These are phyloP conservation scores for Penicillium chermesinum DNA, from an alignment of 495 filamentous ascomycete species.

Conservation along the genomic window DNA sequence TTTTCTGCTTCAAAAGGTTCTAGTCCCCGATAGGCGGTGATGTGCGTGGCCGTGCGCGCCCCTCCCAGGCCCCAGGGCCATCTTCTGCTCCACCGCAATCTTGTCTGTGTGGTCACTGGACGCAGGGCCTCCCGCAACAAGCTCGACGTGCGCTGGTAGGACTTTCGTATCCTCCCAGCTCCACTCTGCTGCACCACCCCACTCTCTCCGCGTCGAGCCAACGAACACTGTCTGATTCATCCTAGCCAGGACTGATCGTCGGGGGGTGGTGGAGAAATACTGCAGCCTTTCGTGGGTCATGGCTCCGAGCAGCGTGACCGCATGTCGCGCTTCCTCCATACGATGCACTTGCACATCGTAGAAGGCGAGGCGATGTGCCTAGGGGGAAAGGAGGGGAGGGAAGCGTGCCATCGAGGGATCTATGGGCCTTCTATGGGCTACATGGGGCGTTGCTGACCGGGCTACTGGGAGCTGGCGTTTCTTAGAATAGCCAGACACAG, in stretches of 20 bases:
- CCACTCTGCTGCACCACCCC: not conserved
- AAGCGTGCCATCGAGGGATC: not conserved
- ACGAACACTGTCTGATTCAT: slow-evolving; percentile 2
- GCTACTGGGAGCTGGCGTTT: not conserved
- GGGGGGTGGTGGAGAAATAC: slow-evolving; percentile 9
- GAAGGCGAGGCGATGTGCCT: too few relatives aligned
- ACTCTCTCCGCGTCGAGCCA: too few relatives aligned
- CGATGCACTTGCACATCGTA: too few relatives aligned
- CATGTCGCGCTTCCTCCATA: not conserved
- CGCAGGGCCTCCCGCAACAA: too few relatives aligned
- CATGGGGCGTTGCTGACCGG: not conserved
- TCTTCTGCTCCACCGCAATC: not conserved
- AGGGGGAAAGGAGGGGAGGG: too few relatives aligned
- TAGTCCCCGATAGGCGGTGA: not conserved
- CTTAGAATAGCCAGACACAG: not conserved
- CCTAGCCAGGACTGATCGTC: slow-evolving; percentile 19
- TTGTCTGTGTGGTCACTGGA: too few relatives aligned
- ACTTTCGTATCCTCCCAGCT: not conserved
- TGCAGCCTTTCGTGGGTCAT: slow-evolving; percentile 4
- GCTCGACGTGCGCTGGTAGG: not conserved
- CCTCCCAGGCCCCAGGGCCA: not conserved
- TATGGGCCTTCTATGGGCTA: not conserved
- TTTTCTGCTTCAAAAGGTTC: not conserved
- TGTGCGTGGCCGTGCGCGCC: not conserved
- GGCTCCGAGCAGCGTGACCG: not conserved